These are phyloP conservation scores for Schwanniomyces polymorphus DNA, from an alignment of 805 yeast species.

Conservation along the genomic window DNA sequence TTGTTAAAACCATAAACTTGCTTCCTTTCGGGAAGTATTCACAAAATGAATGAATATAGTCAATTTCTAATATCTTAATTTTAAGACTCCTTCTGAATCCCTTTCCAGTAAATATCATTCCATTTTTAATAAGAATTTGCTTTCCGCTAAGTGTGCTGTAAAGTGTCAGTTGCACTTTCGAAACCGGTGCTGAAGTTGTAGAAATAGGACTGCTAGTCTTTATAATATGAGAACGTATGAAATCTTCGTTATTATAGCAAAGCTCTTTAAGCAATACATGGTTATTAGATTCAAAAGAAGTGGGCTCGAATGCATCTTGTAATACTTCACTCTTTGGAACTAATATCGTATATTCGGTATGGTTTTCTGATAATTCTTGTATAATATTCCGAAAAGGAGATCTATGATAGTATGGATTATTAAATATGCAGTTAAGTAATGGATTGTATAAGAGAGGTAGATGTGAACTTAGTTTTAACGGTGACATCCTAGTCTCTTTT, in stretches of 20 bases:
- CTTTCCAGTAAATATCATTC: conserved; percentile 52
- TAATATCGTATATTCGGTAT: conserved; percentile 57
- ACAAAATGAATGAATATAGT: conserved; percentile 54
- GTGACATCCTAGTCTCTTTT: conserved; percentile 3
- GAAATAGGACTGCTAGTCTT: conserved; percentile 25
- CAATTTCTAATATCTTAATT: conserved; percentile 44
- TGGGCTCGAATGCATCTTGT: conserved; percentile 29
- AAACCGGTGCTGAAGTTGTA: conserved; percentile 19
- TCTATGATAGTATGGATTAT: conserved; percentile 49
- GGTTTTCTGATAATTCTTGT: conserved; percentile 38
- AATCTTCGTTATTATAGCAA: conserved; percentile 55
- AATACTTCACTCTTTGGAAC: conserved; percentile 61
- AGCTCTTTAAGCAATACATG: conserved; percentile 46
- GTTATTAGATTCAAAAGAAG: conserved; percentile 14
- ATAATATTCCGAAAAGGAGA: conserved; percentile 50
- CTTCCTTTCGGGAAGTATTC: conserved; percentile 60
- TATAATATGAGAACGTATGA: conserved; percentile 63
- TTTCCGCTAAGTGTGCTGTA: conserved; percentile 57
- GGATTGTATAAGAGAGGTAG: conserved; percentile 63
- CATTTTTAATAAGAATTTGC: conserved; percentile 56
- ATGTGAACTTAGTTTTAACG: conserved; percentile 24
- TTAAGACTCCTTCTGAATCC: conserved; percentile 53
- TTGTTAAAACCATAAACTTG: conserved; percentile 54
- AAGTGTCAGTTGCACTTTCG: conserved; percentile 40
- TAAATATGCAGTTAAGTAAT: conserved; percentile 62